These are phyloP conservation scores for Penicillium sp. DNA, from an alignment of 2,329 filamentous ascomycete genomes.

Conservation along the genomic window DNA sequence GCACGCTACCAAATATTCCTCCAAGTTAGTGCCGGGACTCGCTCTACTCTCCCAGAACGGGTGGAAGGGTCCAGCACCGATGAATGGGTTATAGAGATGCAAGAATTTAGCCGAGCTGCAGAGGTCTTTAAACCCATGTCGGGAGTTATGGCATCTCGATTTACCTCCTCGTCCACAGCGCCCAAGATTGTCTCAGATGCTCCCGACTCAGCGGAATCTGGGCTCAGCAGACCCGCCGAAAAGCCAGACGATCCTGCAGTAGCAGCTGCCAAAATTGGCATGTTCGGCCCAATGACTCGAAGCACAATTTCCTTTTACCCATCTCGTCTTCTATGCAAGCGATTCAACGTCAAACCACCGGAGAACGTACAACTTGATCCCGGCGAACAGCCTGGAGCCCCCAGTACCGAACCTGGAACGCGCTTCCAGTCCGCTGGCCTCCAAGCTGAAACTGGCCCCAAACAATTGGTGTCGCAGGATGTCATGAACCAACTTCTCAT, in stretches of 20 bases:
- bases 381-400: slow-evolving; percentile 37
- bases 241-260: slow-evolving; percentile 74
- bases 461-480: slow-evolving; percentile 53
- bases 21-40: slow-evolving; percentile 67
- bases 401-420: slow-evolving; percentile 20
- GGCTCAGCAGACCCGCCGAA: slow-evolving; percentile 49
- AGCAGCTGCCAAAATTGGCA: slow-evolving; percentile 81
- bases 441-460: slow-evolving; percentile 31
- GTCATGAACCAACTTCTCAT: slow-evolving; percentile 56
- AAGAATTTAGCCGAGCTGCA: slow-evolving; percentile 71
- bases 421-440: slow-evolving; percentile 35
- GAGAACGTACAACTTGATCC: slow-evolving; percentile 61
- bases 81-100: slow-evolving; percentile 76
- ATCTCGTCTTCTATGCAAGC: slow-evolving; percentile 82
- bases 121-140: slow-evolving; percentile 88
- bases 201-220: slow-evolving; percentile 29
- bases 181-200: slow-evolving; percentile 41
- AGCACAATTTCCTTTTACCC: slow-evolving; percentile 71
- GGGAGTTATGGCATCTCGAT: slow-evolving; percentile 87
- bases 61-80: slow-evolving; percentile 55
- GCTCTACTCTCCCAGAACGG: slow-evolving; percentile 57
- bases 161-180: slow-evolving; percentile 61
- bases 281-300: slow-evolving; percentile 89
- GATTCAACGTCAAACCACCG: slow-evolving; percentile 83
- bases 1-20: slow-evolving; percentile 79